Base-by-base conservation (phyloP, 164 flowering plant genomes). In the Stephania yunnanensis region DNA sequence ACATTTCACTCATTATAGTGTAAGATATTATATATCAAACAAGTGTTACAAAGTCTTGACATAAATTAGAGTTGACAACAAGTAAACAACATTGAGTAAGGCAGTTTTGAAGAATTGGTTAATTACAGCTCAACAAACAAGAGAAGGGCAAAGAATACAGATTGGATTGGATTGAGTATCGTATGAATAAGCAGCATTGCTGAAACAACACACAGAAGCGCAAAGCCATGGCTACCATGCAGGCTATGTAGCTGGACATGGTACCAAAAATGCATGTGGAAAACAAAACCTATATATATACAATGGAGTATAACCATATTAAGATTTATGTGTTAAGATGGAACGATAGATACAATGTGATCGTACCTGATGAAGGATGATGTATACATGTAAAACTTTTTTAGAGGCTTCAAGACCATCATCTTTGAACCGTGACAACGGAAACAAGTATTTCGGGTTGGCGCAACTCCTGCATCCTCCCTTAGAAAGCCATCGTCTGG, bases 311-410 rank as follows among this genome's bases (percentile, higher is more conserved):
- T 10, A 7, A 15, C 77, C 68, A 67, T 46, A 13, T 36, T 36
- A 7, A 50, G 67, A 71, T 53, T 70, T 52, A 78, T 66, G 74
- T 63, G 74, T 25, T n/a, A 1, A 22, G 46, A 78, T 50, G 31
- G 44, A 30, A 74, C 71, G 71, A 71, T 46, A 61, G 17, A 78
- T 70, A 78, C 71, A 74, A 50, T 61, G 71, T 70, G 17, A 61
- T 15, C 71, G 44, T 72, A 77, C 66, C 58, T 68, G 73, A 63
- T 65, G 25, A 52, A 31, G 71, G 13, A 29, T 46, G 19, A 10
- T 53, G 63, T 12, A 50, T 50, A 50, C 1, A 11, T 77, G 52
- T 36, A 36, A 76, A 64, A 50, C 15, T 58, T 69, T 69, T 73
- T 67, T 52, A 67, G 46, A 42, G 55, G 22, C n/a, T 48, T 66